Percentiles rank a stretch among this genome's conserved stretches.
phyloP scores from a whole-genome alignment of 805 yeast species.

The Kuraishia cidri region DNA sequence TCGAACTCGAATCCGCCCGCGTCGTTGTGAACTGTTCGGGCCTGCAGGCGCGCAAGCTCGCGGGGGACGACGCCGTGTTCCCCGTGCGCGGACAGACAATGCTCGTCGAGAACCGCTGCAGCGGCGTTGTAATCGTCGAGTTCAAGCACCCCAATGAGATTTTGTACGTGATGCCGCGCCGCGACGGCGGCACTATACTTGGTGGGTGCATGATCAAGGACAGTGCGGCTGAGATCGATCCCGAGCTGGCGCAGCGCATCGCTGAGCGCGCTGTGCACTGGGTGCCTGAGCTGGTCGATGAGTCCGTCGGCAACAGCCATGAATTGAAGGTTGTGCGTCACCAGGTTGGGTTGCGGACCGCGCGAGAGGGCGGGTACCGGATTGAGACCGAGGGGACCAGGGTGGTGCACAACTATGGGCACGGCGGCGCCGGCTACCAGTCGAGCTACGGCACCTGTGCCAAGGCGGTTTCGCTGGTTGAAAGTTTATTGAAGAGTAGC shows the following conservation, averaged over 20 bases:
- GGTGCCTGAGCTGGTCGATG: slow-evolving; percentile 26
- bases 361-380: slow-evolving; percentile 49
- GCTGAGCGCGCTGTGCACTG: slow-evolving; percentile 31
- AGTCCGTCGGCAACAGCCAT: slow-evolving; percentile 17
- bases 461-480: slow-evolving; percentile 23
- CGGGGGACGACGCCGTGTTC: slow-evolving; percentile 33
- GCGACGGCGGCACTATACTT: slow-evolving; percentile 63
- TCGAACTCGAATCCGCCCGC: slow-evolving; percentile 33
- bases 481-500: slow-evolving; percentile 6
- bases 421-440: slow-evolving; percentile 75
- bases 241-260: slow-evolving; percentile 36
- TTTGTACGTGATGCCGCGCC: slow-evolving; percentile 58
- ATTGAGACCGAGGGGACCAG: slow-evolving; percentile 29
- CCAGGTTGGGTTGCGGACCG: slow-evolving; percentile 66
- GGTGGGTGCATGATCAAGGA: slow-evolving; percentile 38
- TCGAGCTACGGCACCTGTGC: slow-evolving; percentile 16
- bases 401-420: slow-evolving; percentile 62
- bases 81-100: slow-evolving; percentile 58
- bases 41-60: slow-evolving; percentile 30
- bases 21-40: slow-evolving; percentile 55
- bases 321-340: slow-evolving; percentile 36
- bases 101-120: slow-evolving; percentile 35
- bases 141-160: slow-evolving; percentile 30
- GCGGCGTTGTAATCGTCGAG: slow-evolving; percentile 23
- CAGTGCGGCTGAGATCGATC: slow-evolving; percentile 21